Base-by-base conservation (phyloP, 768 basidiomycete species). In the Pulveroboletus ravenelii region DNA sequence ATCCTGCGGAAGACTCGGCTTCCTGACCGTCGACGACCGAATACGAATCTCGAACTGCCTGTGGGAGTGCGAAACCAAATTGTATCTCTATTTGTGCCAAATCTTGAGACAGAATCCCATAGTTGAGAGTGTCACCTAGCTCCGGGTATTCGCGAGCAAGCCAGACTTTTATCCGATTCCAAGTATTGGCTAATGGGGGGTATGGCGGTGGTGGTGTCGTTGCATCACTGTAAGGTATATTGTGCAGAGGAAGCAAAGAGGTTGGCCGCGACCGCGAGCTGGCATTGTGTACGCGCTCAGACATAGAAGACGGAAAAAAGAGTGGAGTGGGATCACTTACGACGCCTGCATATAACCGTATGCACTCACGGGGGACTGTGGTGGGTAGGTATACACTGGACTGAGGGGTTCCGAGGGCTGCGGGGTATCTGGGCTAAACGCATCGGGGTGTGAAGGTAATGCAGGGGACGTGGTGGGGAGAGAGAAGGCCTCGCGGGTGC, bases 91-190 rank as follows among this genome's bases (percentile, higher is more conserved):
- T 78, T 32, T 86, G 78, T 35, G 86, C 78, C 53, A 96, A 79
- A 65, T 92, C 85, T 56, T 80, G 78, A 10, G 86, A 85, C 47
- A 85, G 78, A 55, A 92, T 88, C 54, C 92, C 91, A 61, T 88
- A 90, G 68, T 95, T 95, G 57, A 98, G 86, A 9, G 94, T 96
- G 68, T 98, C 94, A 27, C 88, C 89, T 17, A 98, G 79, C 63
- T 98, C 94, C 40, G 93, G 92, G 70, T 95, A 95, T 70, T 94
- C 85, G 52, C 84, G 78, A 52, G 70, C 74, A 17, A 96, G 83
- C 82, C 92, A 92, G n/a, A 71, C 63, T 52, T 84, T 85, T 44
- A 98, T 77, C 20, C 94, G 84, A 56, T 78, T 75, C 89, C 93
- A 96, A 1, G 93, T 92, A 42, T 78, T 78, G 15, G 79, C 68